These are phyloP conservation scores for Paramecium sonneborni DNA, from an alignment of 73 alveolate genomes.

Conservation along the genomic window DNA sequence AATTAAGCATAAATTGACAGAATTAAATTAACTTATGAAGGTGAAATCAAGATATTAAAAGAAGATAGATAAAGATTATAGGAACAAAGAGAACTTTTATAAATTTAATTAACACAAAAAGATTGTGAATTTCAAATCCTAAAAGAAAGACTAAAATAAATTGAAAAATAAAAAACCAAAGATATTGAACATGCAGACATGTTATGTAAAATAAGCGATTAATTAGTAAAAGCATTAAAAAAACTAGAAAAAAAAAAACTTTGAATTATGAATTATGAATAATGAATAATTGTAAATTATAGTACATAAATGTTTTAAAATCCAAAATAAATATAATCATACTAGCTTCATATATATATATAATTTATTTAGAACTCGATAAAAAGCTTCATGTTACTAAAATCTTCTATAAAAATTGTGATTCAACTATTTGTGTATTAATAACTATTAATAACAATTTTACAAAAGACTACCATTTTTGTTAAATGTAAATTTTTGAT, in stretches of 20 bases:
- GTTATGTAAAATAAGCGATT: conserved; percentile 69
- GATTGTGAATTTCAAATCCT: conserved; percentile 69
- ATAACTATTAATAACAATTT: too few species aligned
- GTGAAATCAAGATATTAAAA: neutral
- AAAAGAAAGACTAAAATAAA: conserved; percentile 75
- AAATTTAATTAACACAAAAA: conserved; percentile 59
- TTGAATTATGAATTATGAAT: neutral
- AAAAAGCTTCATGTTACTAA: too few species aligned
- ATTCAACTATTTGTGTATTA: too few species aligned
- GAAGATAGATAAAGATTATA: conserved; percentile 48
- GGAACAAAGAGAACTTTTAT: conserved; percentile 69
- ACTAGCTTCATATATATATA: too few species aligned
- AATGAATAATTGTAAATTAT: too few species aligned
- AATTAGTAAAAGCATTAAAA: conserved; percentile 57
- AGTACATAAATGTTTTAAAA: too few species aligned
- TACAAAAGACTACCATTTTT: too few species aligned
- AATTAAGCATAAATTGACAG: conserved; percentile 10
- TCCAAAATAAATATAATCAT: neutral
- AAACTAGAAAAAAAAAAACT: conserved; percentile 40
- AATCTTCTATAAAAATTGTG: too few species aligned
- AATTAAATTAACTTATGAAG: conserved; percentile 37
- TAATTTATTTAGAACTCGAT: too few species aligned
- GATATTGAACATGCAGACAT: conserved; percentile 83
- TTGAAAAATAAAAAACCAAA: conserved; percentile 78
- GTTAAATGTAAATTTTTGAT: too few species aligned